Evolutionary conservation across 73 alveolate genomes (phyloP).

Genomic region (Uronychia setigera): DNA sequence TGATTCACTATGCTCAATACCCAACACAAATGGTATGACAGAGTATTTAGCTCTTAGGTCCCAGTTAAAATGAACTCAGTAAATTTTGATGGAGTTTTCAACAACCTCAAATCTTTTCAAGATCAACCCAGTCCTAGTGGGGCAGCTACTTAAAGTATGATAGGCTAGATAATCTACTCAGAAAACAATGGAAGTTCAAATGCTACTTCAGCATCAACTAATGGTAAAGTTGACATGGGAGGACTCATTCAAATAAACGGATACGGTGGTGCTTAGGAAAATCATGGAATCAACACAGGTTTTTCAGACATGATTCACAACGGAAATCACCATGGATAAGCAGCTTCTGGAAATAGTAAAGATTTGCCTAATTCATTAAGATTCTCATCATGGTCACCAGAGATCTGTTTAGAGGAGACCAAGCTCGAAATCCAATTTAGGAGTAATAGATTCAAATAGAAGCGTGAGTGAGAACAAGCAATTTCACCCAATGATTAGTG

Average conservation of each 20-base stretch:
- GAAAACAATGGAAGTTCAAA: background rate
- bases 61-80: conserved; percentile 70
- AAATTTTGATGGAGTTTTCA: conserved; percentile 69
- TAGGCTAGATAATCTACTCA: background rate
- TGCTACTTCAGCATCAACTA: background rate
- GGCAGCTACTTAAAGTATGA: background rate
- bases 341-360: background rate
- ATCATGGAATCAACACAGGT: background rate
- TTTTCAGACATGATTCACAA: background rate
- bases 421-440: background rate
- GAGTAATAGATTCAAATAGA: background rate
- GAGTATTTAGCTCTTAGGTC: conserved; percentile 15
- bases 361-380: background rate
- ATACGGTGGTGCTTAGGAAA: background rate
- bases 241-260: background rate
- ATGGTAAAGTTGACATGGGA: background rate
- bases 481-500: background rate
- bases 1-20: conserved; percentile 57
- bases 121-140: conserved; percentile 30
- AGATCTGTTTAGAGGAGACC: background rate
- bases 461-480: background rate
- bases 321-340: background rate
- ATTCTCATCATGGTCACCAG: background rate
- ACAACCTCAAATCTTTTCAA: conserved; percentile 32
- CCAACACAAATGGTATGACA: conserved; percentile 29